Evolutionary conservation across 331 rosid genomes (phyloP).

Genomic region (Spiraea crenata): DNA sequence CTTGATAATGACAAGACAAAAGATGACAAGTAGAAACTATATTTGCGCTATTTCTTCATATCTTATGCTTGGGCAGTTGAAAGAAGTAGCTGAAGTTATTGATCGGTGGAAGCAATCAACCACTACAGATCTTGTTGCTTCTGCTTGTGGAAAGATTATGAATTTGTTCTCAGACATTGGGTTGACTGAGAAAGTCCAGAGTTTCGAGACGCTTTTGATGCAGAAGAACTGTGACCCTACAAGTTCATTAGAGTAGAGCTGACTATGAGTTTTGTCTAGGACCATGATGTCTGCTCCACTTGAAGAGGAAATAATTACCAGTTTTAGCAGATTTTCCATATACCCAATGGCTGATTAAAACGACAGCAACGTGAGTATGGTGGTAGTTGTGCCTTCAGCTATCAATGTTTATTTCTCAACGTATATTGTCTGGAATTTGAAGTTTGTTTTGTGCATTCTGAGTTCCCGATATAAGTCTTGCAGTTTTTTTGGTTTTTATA

Average conservation of each 20-base stretch:
- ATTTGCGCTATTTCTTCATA: conserved; percentile 71
- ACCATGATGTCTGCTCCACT: not conserved
- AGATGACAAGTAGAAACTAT: conserved; percentile 76
- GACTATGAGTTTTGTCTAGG: conserved; percentile 2
- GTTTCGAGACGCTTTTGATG: conserved; percentile 47
- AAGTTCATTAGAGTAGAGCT: conserved; percentile 11
- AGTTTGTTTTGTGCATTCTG: not conserved
- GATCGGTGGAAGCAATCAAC: conserved; percentile 85
- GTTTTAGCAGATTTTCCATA: not conserved
- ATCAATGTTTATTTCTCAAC: not conserved
- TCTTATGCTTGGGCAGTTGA: conserved; percentile 63
- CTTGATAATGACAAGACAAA: conserved; percentile 69
- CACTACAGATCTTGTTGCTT: conserved; percentile 49
- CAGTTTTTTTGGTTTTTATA: not conserved
- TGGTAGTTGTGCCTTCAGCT: not conserved
- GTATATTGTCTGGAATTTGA: not conserved
- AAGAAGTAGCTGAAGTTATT: conserved; percentile 68
- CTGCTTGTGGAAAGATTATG: conserved; percentile 54
- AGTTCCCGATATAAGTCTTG: not conserved
- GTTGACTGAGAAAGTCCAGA: conserved; percentile 43
- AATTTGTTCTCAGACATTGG: conserved; percentile 59
- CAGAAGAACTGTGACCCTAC: conserved; percentile 48
- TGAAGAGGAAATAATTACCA: not conserved
- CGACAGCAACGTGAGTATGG: not conserved
- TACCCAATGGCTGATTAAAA: not conserved